These are phyloP conservation scores for Wakefieldia striispora DNA, from an alignment of 768 basidiomycete species.

Conservation along the genomic window DNA sequence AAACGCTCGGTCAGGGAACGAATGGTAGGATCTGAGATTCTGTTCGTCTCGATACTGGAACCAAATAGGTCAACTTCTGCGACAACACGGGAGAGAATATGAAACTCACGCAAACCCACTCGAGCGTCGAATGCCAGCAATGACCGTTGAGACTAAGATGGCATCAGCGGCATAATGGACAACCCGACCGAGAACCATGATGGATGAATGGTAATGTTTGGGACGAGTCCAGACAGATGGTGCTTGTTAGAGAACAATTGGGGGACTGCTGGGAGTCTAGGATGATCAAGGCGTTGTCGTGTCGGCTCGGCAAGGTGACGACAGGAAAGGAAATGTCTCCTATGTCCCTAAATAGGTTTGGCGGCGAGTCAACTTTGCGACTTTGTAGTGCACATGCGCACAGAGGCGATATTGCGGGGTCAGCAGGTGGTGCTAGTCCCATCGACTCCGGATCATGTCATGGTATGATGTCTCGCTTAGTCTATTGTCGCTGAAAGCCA, in stretches of 20 bases:
- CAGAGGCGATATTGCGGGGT: conserved; percentile 54
- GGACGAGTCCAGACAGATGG: neutral
- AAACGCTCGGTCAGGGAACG: conserved; percentile 79
- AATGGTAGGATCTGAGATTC: conserved; percentile 74
- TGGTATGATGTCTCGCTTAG: conserved; percentile 5
- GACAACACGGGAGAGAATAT: conserved; percentile 1
- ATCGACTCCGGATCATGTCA: conserved; percentile 60
- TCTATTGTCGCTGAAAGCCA: neutral
- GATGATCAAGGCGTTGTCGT: no score
- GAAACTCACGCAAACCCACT: conserved; percentile 84
- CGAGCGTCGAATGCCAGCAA: conserved; percentile 88
- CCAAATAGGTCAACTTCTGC: neutral
- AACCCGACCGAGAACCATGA: conserved; percentile 66
- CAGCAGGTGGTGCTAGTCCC: conserved; percentile 74
- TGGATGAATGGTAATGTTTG: conserved; percentile 6
- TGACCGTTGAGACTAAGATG: conserved; percentile 79
- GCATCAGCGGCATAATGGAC: conserved; percentile 84
- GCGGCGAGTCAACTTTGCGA: neutral
- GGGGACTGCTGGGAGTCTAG: neutral
- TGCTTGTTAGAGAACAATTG: neutral
- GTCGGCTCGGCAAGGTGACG: neutral
- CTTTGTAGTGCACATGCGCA: conserved; percentile 13
- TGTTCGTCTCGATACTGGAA: conserved; percentile 59
- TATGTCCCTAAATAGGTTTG: neutral
- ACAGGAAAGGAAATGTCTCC: conserved; percentile 21